Conservation (phyloP, 2,329 filamentous ascomycete genomes). For the Onygenales sp. region DNA sequence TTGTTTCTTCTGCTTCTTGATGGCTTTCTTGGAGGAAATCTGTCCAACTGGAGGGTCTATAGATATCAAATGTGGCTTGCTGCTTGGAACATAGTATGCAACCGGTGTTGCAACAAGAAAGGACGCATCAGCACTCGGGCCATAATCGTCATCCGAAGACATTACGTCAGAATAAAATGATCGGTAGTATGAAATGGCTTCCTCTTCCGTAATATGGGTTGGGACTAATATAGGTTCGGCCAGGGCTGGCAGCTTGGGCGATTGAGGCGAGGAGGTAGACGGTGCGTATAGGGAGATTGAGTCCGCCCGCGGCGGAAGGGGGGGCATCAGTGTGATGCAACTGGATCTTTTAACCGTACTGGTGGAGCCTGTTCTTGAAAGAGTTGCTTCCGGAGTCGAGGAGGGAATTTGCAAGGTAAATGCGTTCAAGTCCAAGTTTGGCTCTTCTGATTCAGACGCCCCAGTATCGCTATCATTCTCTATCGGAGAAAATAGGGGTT, state of each 20-base stretch:
- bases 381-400: not conserved
- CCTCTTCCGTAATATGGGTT: not conserved
- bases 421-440: not conserved
- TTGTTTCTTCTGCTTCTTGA: constrained; percentile 8
- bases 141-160: constrained; percentile 11
- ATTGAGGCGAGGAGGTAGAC: not conserved
- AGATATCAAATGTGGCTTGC: constrained; percentile 12
- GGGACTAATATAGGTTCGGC: not conserved
- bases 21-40: not conserved
- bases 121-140: constrained; percentile 2
- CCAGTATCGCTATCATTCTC: constrained; percentile 8
- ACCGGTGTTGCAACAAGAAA: constrained; percentile 12
- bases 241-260: not conserved
- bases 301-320: not conserved
- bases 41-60: constrained; percentile 6
- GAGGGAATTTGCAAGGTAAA: not conserved
- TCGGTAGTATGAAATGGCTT: not conserved
- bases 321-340: constrained; percentile 1
- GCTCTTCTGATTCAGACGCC: constrained; percentile 1
- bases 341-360: not conserved
- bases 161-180: constrained; percentile 10
- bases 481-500: constrained; percentile 9
- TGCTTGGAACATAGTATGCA: constrained; percentile 9
- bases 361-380: not conserved
- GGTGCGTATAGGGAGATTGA: not conserved